Percentiles rank a stretch among this genome's conserved stretches.
Conservation (phyloP, 129 eudicot species). For the Oenanthe sinensis region DNA sequence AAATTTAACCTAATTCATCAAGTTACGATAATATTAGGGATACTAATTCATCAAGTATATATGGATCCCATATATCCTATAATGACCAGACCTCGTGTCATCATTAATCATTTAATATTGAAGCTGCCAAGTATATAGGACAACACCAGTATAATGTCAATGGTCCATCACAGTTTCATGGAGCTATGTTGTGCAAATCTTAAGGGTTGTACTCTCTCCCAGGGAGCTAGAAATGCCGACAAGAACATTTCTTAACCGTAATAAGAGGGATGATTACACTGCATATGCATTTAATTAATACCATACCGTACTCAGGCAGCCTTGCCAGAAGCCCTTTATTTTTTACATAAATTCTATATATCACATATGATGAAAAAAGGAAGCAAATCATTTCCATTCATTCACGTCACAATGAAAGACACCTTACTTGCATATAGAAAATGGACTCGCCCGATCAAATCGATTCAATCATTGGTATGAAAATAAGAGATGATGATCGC, state of each 20-base stretch:
- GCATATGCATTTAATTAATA: conserved; percentile 77
- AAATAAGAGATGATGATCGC: conserved; percentile 15
- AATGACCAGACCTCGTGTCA: no score
- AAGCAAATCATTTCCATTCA: conserved; percentile 47
- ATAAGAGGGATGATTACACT: conserved; percentile 60
- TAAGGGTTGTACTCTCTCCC: conserved; percentile 55
- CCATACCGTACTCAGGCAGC: conserved; percentile 53
- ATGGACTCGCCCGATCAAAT: conserved; percentile 49
- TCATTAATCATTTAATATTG: conserved; percentile 37
- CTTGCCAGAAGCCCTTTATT: conserved; percentile 61
- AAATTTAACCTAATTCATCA: no score
- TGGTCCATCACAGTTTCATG: conserved; percentile 77
- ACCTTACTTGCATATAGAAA: conserved; percentile 54
- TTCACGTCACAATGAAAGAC: conserved; percentile 24
- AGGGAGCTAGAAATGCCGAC: conserved; percentile 66
- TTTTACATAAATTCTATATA: conserved; percentile 44
- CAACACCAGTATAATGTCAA: conserved; percentile 45
- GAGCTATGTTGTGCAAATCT: conserved; percentile 68
- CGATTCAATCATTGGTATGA: conserved; percentile 34
- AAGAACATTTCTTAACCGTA: conserved; percentile 70
- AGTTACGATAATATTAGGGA: no score
- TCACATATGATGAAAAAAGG: conserved; percentile 35
- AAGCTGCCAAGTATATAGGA: conserved; percentile 41
- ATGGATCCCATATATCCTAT: no score
- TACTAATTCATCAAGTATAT: no score